phyloP scores from a whole-genome alignment of 768 basidiomycete genomes.

The Xerocomellus intermedius region DNA sequence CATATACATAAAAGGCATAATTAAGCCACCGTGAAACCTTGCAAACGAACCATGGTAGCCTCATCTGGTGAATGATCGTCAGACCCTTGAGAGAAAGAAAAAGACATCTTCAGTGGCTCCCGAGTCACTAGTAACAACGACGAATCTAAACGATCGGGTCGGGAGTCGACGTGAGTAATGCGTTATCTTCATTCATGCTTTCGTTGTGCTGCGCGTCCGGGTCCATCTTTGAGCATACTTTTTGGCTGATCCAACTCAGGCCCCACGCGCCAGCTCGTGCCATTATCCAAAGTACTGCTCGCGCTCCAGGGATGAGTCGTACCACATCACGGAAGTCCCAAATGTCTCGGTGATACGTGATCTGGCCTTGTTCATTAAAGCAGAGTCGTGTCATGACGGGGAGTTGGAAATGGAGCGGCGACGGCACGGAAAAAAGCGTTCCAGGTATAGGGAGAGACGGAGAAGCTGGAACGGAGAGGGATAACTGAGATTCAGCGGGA shows the following conservation, averaged over 20 bases:
- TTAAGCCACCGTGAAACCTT: not conserved
- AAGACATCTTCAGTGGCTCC: not conserved
- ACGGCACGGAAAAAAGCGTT: constrained; percentile 57
- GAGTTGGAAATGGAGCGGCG: constrained; percentile 72
- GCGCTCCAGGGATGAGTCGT: constrained; percentile 67
- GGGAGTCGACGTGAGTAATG: constrained; percentile 12
- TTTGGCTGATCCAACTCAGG: constrained; percentile 40
- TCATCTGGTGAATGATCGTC: not conserved
- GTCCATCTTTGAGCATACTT: constrained; percentile 9
- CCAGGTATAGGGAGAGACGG: constrained; percentile 58
- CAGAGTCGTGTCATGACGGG: constrained; percentile 69
- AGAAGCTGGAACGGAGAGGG: constrained; percentile 31
- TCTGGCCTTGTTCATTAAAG: constrained; percentile 80
- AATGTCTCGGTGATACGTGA: constrained; percentile 76
- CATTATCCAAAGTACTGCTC: constrained; percentile 66
- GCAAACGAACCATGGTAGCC: not conserved
- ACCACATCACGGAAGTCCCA: constrained; percentile 82
- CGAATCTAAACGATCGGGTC: constrained; percentile 11
- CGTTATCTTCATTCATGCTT: constrained; percentile 2
- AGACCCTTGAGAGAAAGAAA: not conserved
- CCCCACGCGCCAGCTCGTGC: constrained; percentile 60
- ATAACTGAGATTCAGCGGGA: constrained; percentile 28
- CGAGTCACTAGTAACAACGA: not conserved
- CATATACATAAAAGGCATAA: constrained; percentile 10
- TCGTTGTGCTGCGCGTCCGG: not conserved